A percentile compares a stretch with the other conserved stretches of the same genome.
Evolutionary conservation across 805 yeast genomes (phyloP).

Genomic region (Pichia kluyveri): DNA sequence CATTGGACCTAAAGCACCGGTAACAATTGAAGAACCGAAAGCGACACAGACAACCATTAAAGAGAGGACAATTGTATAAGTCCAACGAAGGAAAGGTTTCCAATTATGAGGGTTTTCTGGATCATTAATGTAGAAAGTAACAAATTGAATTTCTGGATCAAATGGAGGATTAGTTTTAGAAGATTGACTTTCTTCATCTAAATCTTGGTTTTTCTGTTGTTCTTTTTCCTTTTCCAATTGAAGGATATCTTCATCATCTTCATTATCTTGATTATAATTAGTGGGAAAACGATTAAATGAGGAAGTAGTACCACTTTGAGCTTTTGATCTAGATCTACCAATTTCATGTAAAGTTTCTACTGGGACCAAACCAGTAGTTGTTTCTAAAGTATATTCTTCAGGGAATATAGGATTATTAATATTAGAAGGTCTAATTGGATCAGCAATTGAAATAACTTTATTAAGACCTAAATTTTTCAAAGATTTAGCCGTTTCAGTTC

Average conservation of each 20-base stretch:
- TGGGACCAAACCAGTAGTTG: conserved; percentile 82
- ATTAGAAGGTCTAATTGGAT: conserved; percentile 44
- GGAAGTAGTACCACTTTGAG: conserved; percentile 10
- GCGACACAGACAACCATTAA: conserved; percentile 81
- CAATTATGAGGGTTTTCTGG: conserved; percentile 91
- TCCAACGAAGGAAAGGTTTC: conserved; percentile 48
- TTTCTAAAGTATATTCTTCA: conserved; percentile 85
- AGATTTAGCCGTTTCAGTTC: conserved; percentile 70
- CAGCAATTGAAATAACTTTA: conserved; percentile 44
- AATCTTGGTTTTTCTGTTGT: too few relatives aligned
- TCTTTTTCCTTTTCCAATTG: conserved; percentile 8
- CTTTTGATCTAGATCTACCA: conserved; percentile 38
- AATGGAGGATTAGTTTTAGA: conserved; percentile 15
- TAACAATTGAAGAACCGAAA: conserved; percentile 84
- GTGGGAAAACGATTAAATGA: conserved; percentile 1
- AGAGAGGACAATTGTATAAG: conserved; percentile 60
- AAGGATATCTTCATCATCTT: conserved; percentile 8
- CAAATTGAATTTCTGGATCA: conserved; percentile 71
- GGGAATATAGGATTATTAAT: conserved; percentile 72
- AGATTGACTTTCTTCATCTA: conserved; percentile 13
- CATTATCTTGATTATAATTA: conserved; percentile 13
- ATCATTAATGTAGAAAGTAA: conserved; percentile 70
- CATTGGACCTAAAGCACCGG: conserved; percentile 73
- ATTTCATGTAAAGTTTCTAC: conserved; percentile 58
- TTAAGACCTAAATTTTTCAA: conserved; percentile 54